Evolutionary conservation across 169 alveolate species (phyloP).

Genomic region (Besnoitia besnoiti): DNA sequence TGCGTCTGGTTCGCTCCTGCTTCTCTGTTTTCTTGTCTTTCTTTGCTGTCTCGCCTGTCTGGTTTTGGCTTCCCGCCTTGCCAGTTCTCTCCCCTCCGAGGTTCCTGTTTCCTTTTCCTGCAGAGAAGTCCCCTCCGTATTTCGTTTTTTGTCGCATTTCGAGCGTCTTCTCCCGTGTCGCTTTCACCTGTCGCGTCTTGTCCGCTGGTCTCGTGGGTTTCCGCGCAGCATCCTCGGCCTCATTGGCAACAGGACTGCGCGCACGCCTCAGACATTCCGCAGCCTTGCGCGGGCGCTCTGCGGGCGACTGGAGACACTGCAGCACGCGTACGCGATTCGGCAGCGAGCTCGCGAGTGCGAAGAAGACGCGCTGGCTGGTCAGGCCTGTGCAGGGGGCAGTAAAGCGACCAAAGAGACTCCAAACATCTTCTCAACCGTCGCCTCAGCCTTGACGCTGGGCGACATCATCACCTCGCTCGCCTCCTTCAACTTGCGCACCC

Average conservation of each 20-base stretch:
- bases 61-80: too few species aligned
- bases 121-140: too few species aligned
- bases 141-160: too few species aligned
- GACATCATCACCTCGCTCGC: neutral
- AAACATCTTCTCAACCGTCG: neutral
- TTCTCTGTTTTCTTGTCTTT: too few species aligned
- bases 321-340: neutral
- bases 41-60: too few species aligned
- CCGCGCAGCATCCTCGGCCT: constrained; percentile 16
- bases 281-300: constrained; percentile 8
- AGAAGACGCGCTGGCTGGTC: neutral
- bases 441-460: constrained; percentile 9
- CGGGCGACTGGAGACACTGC: constrained; percentile 7
- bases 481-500: neutral
- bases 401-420: neutral
- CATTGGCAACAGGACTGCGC: constrained; percentile 11
- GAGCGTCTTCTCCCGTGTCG: too few species aligned
- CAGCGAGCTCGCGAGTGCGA: neutral
- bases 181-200: neutral
- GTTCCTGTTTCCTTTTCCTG: too few species aligned
- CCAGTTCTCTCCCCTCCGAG: too few species aligned
- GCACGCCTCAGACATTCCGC: neutral
- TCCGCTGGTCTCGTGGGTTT: neutral
- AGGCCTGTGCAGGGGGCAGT: neutral
- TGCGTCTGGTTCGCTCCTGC: too few species aligned